Evolutionary conservation across 176 grass and related monocot species (phyloP), one percentile per base, ranked within the genome.

Genomic region (Metroxylon sagu): DNA sequence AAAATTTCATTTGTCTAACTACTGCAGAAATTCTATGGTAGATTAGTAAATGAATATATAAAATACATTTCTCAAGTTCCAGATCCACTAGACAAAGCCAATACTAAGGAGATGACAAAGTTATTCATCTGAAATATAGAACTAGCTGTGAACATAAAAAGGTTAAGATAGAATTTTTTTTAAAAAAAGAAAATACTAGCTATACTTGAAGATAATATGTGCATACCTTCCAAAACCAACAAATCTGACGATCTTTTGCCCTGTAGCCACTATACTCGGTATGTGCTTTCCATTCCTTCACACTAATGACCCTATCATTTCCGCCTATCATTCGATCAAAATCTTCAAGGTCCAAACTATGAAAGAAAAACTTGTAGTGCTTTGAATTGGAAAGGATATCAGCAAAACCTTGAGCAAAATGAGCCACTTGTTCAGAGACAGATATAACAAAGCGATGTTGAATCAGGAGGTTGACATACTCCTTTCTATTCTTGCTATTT

Each of bases 221-320:
- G 5, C 19, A 26, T 83, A 98, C 94, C 94, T 98, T 89, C 94
- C 94, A 98, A 71, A 98, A 98, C 88, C 88, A 89, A 64, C 30
- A 62, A 55, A 98, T 81, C 35, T 71, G 67, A 30, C 74, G 74
- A 81, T 98, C 94, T 72, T 78, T 93, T 67, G 82, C 65, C 76
- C 86, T 93, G 84, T 93, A 98, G 49, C 88, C 94, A 76, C 79
- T 83, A 72, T 98, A 98, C 60, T 89, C 82, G 48, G 94, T 98
- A 79, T 98, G 84, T 49, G 77, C 81, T 80, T 72, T 98, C 94
- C 94, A 98, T 75, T 93, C 94, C 79, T 79, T 88, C 73, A 98
- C 12, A 71, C 83, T 75, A 56, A 98, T 72, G 29, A 31, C 62
- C 29, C 73, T 71, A 17, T 67, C 83, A 29, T 61, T 89, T 61